A percentile compares a stretch with the other conserved stretches of the same genome.
These are phyloP conservation scores for Xylariaceae sp. DNA, from an alignment of 2,329 filamentous ascomycete genomes.

Conservation along the genomic window DNA sequence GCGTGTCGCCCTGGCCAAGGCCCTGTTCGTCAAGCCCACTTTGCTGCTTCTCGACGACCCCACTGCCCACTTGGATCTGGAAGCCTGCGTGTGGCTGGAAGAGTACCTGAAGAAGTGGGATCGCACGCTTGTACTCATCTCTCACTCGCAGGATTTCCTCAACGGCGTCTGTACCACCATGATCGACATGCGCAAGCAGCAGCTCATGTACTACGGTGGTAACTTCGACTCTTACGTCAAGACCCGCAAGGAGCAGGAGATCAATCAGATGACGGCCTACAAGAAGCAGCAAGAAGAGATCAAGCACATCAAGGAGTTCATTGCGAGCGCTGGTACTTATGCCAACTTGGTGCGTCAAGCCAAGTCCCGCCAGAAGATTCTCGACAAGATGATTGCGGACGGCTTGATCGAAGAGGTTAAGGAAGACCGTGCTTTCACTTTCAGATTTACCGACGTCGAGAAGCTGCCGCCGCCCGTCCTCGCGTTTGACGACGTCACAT, in stretches of 20 bases:
- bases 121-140: conserved; percentile 90
- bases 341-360: conserved; percentile 98
- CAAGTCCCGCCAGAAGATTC: conserved; percentile 98
- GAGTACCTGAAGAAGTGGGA: conserved; percentile 99
- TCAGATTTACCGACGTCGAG: conserved; percentile 97
- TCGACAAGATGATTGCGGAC: conserved; percentile 99
- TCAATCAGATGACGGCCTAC: conserved; percentile 99
- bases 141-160: conserved; percentile 97
- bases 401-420: conserved; percentile 92
- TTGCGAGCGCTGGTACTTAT: conserved; percentile 98
- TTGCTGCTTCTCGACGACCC: conserved; percentile 95
- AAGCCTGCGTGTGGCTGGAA: conserved; percentile 99
- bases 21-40: conserved; percentile 96
- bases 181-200: conserved; percentile 92
- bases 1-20: conserved; percentile 96
- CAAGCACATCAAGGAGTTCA: conserved; percentile 99
- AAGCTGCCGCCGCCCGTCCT: conserved; percentile 97
- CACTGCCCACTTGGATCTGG: conserved; percentile 97
- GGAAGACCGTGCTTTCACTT: conserved; percentile 84
- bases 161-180: conserved; percentile 98
- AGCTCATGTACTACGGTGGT: conserved; percentile 96
- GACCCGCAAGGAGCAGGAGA: conserved; percentile 89
- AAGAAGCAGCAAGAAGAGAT: conserved; percentile 99
- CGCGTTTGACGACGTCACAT: conserved; percentile 94
- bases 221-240: conserved; percentile 99